These are phyloP conservation scores for Pelargonium citronellum DNA, from an alignment of 441 rosid genomes.

Conservation along the genomic window DNA sequence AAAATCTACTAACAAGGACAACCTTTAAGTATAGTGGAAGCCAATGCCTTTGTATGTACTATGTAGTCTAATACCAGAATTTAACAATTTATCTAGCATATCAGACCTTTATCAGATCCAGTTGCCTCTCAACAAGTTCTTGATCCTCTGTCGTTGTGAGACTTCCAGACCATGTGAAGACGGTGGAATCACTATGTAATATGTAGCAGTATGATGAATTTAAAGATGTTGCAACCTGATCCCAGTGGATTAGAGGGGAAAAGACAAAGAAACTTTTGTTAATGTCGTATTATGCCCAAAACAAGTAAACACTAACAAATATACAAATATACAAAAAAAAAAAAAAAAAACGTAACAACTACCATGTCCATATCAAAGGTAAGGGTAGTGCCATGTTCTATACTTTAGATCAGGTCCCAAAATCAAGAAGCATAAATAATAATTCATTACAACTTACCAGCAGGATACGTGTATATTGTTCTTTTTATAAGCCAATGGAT, in stretches of 20 bases:
- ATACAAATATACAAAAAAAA: neutral
- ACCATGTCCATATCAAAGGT: neutral
- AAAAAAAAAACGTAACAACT: neutral
- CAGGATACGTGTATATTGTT: neutral
- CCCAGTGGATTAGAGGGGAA: neutral
- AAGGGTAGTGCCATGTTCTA: neutral
- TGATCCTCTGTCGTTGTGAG: slow-evolving; percentile 74
- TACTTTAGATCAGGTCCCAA: neutral
- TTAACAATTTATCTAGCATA: neutral
- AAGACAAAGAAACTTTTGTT: slow-evolving; percentile 7
- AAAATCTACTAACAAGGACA: too few relatives aligned
- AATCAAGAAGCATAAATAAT: neutral
- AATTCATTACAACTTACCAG: neutral
- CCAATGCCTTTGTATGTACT: too few relatives aligned
- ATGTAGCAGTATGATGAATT: slow-evolving; percentile 93
- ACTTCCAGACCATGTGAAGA: slow-evolving; percentile 90
- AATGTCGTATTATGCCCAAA: slow-evolving; percentile 4
- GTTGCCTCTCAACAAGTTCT: slow-evolving; percentile 80
- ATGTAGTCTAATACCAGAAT: too few relatives aligned
- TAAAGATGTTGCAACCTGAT: slow-evolving; percentile 76
- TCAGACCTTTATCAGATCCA: slow-evolving; percentile 84
- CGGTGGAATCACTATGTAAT: slow-evolving; percentile 62
- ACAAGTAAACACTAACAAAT: neutral
- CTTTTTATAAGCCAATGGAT: neutral
- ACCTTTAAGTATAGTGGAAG: too few relatives aligned